Conservation (phyloP, 2,329 filamentous ascomycete species). For the Diatrype stigma region DNA sequence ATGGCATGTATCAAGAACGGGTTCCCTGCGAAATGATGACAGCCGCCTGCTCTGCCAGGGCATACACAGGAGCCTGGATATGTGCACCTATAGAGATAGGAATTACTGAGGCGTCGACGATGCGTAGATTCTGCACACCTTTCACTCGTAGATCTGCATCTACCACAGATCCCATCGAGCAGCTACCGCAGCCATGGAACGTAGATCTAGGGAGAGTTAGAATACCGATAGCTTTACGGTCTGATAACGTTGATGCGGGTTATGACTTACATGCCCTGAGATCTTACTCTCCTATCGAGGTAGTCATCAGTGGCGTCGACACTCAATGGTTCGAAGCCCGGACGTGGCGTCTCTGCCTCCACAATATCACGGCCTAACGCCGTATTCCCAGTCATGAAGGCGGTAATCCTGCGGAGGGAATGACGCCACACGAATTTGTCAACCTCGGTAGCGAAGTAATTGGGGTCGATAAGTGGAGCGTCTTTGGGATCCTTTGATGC, state of each 20-base stretch:
- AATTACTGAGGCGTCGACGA: constrained; percentile 33
- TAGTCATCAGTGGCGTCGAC: constrained; percentile 14
- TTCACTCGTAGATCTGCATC: constrained; percentile 20
- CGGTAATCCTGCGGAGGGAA: constrained; percentile 8
- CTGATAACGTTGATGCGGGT: neutral
- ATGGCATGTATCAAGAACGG: no score
- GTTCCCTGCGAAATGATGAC: constrained; percentile 16
- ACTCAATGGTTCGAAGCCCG: constrained; percentile 7
- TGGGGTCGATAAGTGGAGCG: constrained; percentile 17
- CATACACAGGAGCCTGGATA: constrained; percentile 30
- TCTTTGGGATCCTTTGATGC: constrained; percentile 12
- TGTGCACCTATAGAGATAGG: constrained; percentile 29
- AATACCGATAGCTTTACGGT: neutral
- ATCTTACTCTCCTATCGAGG: constrained; percentile 13
- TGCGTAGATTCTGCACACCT: constrained; percentile 18
- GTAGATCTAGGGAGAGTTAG: constrained; percentile 2
- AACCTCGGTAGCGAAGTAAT: constrained; percentile 17
- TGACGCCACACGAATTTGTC: constrained; percentile 16
- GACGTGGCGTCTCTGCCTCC: constrained; percentile 8
- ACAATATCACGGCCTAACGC: constrained; percentile 14
- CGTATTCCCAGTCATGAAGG: constrained; percentile 14
- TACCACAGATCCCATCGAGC: constrained; percentile 21
- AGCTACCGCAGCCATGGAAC: constrained; percentile 6
- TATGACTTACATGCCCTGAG: constrained; percentile 4
- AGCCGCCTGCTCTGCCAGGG: constrained; percentile 32